phyloP scores from a whole-genome alignment of 768 basidiomycete species.

The Suillus discolor region DNA sequence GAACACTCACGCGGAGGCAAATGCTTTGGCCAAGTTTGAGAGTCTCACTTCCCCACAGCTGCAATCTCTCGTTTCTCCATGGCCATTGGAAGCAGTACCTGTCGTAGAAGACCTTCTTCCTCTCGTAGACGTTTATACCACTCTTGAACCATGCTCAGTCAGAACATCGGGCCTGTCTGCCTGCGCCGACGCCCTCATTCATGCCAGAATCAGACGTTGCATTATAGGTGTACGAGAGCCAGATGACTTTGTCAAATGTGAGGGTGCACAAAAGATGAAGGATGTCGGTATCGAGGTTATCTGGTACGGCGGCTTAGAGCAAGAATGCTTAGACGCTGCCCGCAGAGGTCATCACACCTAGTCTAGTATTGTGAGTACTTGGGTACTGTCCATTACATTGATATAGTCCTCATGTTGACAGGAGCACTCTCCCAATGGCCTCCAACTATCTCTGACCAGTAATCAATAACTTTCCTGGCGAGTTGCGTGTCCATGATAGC shows the following conservation, averaged over 20 bases:
- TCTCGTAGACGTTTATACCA: slow-evolving; percentile 81
- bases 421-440: neutral
- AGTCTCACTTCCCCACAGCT: slow-evolving; percentile 48
- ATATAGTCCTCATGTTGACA: neutral
- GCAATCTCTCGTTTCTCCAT: slow-evolving; percentile 33
- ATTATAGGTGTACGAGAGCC: slow-evolving; percentile 92
- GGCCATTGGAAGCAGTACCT: slow-evolving; percentile 19
- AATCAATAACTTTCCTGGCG: slow-evolving; percentile 21
- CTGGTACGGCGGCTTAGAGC: slow-evolving; percentile 75
- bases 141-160: slow-evolving; percentile 94
- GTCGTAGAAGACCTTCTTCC: slow-evolving; percentile 52
- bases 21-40: slow-evolving; percentile 77
- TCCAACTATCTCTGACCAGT: slow-evolving; percentile 24
- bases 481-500: slow-evolving; percentile 16
- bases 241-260: slow-evolving; percentile 91
- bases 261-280: slow-evolving; percentile 75
- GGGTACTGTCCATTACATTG: neutral
- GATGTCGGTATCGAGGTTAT: slow-evolving; percentile 74
- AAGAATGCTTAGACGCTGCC: slow-evolving; percentile 80
- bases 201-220: slow-evolving; percentile 69
- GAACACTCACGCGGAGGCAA: slow-evolving; percentile 97
- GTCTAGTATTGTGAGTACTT: neutral
- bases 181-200: slow-evolving; percentile 83
- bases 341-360: slow-evolving; percentile 50
- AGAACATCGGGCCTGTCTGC: slow-evolving; percentile 85